Base-by-base conservation (phyloP, 2,329 filamentous ascomycete species). In the Fusarium humuli region DNA sequence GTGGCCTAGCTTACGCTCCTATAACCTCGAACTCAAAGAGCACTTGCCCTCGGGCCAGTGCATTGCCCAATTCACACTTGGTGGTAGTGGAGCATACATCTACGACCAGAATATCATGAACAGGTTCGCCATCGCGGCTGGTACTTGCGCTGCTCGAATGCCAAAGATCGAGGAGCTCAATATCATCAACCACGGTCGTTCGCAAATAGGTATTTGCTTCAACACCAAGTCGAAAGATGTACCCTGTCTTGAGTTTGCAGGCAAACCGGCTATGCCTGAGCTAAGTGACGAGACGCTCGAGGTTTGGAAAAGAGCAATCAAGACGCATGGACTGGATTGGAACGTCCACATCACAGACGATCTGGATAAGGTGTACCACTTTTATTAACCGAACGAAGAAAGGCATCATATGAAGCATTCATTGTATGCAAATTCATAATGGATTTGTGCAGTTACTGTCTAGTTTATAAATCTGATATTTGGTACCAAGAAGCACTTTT, bases 21-120 rank as follows among this genome's bases (percentile, higher is more conserved):
- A 61, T 10, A 34, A 61, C 12, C 13, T 67, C 6, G 32, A 61
- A 29, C 41, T 67, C 2, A 48, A 61, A 13, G 61, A 40, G 5
- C 41, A 61, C 1, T 14, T 67, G 1, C 61, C 61, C 3, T 61
- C 64, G 1, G 64, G 64, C 14, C 7, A 61, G 9, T 65, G 61
- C 47, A 32, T 67, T 5, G 41, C 49, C 10, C 49, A 53, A 42
- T 42, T 13, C 7, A n/a, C 23, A 23, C 7, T 10, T 22, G 9
- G 11, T 10, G 18, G 16, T 3, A 25, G 12, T n/a, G 32, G 14
- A 12, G 32, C 23, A 8, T 53, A 20, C n/a, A 14, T 14, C 1
- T 37, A 57, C 7, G 37, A 41, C 9, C 49, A 42, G 25, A 30
- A 20, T 4, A 29, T 23, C 23, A 40, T 66, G 23, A 44, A 67